Evolutionary conservation across 2,329 filamentous ascomycete genomes (phyloP).

Genomic region (Xylariaceae sp.): DNA sequence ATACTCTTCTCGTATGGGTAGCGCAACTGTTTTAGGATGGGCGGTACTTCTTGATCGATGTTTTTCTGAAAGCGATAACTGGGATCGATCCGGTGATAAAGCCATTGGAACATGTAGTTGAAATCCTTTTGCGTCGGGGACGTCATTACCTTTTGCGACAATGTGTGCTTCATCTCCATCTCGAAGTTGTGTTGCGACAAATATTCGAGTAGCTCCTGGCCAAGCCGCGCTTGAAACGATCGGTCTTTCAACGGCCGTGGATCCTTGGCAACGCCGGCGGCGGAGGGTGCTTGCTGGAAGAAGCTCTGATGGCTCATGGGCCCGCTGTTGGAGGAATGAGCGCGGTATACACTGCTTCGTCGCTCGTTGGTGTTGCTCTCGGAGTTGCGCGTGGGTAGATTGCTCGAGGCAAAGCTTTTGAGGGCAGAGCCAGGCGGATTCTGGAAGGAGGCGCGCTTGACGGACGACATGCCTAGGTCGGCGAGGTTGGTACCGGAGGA

Average conservation of each 20-base stretch:
- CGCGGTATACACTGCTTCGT: conserved; percentile 78
- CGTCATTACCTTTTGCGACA: conserved; percentile 87
- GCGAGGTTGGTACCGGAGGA: conserved; percentile 79
- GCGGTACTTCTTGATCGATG: conserved; percentile 91
- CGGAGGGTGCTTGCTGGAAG: conserved; percentile 80
- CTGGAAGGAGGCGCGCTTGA: conserved; percentile 77
- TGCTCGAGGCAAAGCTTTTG: conserved; percentile 66
- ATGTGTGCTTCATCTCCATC: conserved; percentile 90
- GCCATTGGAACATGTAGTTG: conserved; percentile 95
- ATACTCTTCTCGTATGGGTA: conserved; percentile 96
- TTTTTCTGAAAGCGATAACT: conserved; percentile 90
- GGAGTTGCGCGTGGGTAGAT: conserved; percentile 41
- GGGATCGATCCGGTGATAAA: conserved; percentile 94
- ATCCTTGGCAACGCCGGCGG: conserved; percentile 79
- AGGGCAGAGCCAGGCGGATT: conserved; percentile 56
- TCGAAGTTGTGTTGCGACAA: conserved; percentile 93
- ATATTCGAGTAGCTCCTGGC: conserved; percentile 87
- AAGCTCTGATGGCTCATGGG: conserved; percentile 83
- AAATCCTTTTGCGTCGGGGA: conserved; percentile 98
- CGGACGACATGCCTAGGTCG: conserved; percentile 76
- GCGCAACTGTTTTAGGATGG: conserved; percentile 85
- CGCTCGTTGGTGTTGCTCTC: conserved; percentile 45
- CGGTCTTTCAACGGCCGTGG: conserved; percentile 82
- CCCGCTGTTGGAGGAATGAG: conserved; percentile 63
- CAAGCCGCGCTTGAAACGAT: conserved; percentile 75